Percentiles rank a stretch among this genome's conserved stretches.
These are phyloP conservation scores for Fusarium transvaalense DNA, from an alignment of 2,329 filamentous ascomycete genomes.

Conservation along the genomic window DNA sequence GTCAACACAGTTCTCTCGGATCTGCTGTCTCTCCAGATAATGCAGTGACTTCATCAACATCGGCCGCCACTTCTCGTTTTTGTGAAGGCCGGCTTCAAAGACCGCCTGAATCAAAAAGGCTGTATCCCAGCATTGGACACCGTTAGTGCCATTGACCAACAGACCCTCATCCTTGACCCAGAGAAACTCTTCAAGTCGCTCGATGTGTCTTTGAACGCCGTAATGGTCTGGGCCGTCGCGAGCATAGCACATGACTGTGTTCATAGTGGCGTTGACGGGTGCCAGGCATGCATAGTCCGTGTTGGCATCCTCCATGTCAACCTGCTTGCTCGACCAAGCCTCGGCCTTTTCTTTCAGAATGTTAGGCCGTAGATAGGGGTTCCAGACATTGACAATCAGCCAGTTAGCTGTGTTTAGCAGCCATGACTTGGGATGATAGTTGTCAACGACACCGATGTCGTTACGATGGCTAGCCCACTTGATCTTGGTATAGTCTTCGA, in stretches of 20 bases:
- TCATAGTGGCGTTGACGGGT: slow-evolving; percentile 91
- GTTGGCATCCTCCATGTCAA: slow-evolving; percentile 93
- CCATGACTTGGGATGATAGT: slow-evolving; percentile 94
- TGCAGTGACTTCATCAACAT: slow-evolving; percentile 86
- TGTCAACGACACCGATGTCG: slow-evolving; percentile 81
- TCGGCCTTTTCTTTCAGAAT: slow-evolving; percentile 78
- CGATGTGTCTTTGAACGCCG: slow-evolving; percentile 80
- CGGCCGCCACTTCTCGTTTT: slow-evolving; percentile 80
- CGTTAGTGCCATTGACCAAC: slow-evolving; percentile 95
- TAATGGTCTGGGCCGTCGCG: slow-evolving; percentile 81
- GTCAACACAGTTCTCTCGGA: slow-evolving; percentile 83
- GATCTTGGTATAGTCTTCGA: slow-evolving; percentile 81
- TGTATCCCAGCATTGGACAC: slow-evolving; percentile 98
- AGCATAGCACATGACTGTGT: slow-evolving; percentile 87
- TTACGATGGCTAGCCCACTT: slow-evolving; percentile 84
- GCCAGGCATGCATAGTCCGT: slow-evolving; percentile 88
- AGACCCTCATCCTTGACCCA: slow-evolving; percentile 95
- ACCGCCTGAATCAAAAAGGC: slow-evolving; percentile 88
- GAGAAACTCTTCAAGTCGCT: slow-evolving; percentile 85
- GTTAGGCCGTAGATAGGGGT: slow-evolving; percentile 78
- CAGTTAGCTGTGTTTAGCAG: slow-evolving; percentile 84
- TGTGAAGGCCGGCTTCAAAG: slow-evolving; percentile 81
- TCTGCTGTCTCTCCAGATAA: slow-evolving; percentile 92
- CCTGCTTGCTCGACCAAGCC: slow-evolving; percentile 82
- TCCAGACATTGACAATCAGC: slow-evolving; percentile 82